phyloP scores from a whole-genome alignment of 139 green algal species.

The Yamagishiella unicocca region DNA sequence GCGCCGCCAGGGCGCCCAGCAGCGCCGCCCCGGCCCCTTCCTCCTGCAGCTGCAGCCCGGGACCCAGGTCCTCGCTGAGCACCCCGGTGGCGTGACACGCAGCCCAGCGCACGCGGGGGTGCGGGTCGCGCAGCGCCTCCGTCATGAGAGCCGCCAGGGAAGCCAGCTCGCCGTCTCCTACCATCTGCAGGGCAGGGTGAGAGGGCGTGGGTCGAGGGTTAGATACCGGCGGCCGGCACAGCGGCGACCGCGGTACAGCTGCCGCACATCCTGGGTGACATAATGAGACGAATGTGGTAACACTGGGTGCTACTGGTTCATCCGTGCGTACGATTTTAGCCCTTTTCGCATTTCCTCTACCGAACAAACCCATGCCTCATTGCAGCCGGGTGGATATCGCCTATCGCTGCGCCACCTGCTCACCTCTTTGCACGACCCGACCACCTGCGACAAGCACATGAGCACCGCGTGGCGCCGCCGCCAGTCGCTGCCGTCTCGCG shows the following conservation, averaged over 20 bases:
- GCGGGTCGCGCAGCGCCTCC: constrained; percentile 21
- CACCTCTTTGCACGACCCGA: constrained; percentile 94
- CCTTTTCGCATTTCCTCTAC: too few relatives aligned
- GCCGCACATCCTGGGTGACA: too few relatives aligned
- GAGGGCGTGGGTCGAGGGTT: too few relatives aligned
- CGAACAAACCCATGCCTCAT: too few relatives aligned
- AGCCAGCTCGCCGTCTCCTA: constrained; percentile 52
- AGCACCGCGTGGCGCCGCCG: constrained; percentile 92
- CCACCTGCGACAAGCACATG: constrained; percentile 94
- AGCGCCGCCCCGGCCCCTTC: constrained; percentile 45
- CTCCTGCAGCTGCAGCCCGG: constrained; percentile 82
- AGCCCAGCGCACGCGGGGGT: constrained; percentile 91
- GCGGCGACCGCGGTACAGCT: too few relatives aligned
- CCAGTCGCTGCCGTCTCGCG: constrained; percentile 79
- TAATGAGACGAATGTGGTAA: too few relatives aligned
- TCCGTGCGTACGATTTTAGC: too few relatives aligned
- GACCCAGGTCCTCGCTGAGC: constrained; percentile 96
- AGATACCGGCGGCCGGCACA: too few relatives aligned
- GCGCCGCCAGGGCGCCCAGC: constrained; percentile 80
- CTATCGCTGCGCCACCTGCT: not conserved
- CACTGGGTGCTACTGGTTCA: too few relatives aligned
- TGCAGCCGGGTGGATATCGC: too few relatives aligned
- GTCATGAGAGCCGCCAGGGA: constrained; percentile 57
- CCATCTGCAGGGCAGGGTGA: constrained; percentile 20
- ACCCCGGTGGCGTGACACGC: constrained; percentile 96